A percentile compares a stretch with the other conserved stretches of the same genome.
Evolutionary conservation across 2,329 filamentous ascomycete species (phyloP).

Genomic region (Trichoderma sp.): DNA sequence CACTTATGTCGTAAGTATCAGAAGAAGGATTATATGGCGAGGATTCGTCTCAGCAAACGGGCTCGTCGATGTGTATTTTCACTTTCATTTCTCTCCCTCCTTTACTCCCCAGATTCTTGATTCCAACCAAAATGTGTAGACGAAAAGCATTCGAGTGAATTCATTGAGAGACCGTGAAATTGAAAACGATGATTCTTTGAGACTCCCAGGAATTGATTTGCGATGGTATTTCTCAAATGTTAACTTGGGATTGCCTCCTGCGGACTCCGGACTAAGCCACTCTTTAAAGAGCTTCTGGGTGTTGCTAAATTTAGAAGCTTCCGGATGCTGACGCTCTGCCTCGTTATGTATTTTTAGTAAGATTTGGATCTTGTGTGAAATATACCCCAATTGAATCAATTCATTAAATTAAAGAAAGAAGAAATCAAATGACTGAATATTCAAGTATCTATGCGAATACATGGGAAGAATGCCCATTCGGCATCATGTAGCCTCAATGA

Average conservation of each 20-base stretch:
- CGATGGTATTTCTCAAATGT: not conserved
- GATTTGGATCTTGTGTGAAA: not conserved
- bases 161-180: not conserved
- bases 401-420: not conserved
- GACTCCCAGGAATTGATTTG: not conserved
- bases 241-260: not conserved
- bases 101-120: too few species aligned
- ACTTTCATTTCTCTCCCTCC: too few species aligned
- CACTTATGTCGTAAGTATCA: too few species aligned
- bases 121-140: too few species aligned
- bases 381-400: not conserved
- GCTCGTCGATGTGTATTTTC: too few species aligned
- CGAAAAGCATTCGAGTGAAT: too few species aligned
- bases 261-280: not conserved
- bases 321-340: not conserved
- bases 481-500: not conserved
- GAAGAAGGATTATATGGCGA: too few species aligned
- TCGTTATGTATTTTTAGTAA: not conserved
- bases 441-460: too few species aligned
- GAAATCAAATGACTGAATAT: too few species aligned
- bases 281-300: not conserved
- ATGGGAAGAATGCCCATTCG: too few species aligned
- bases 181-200: not conserved
- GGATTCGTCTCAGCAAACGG: too few species aligned
- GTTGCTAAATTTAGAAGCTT: not conserved